phyloP scores from a whole-genome alignment of 2,329 filamentous ascomycete species.

The Allantophomopsis lycopodina region DNA sequence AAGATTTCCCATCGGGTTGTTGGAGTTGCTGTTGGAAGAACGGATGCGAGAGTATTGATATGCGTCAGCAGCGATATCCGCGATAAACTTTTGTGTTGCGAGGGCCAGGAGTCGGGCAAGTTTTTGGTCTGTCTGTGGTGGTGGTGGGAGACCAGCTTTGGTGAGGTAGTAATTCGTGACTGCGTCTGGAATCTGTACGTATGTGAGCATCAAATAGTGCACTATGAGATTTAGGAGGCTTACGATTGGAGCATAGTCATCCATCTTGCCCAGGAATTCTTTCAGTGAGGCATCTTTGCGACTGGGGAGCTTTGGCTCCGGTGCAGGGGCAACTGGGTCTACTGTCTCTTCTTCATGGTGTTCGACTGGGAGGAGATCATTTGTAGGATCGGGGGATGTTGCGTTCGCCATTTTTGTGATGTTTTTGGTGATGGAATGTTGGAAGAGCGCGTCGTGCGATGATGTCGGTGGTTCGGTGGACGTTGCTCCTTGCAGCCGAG shows the following conservation, averaged over 20 bases:
- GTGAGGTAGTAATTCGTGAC: conserved; percentile 98
- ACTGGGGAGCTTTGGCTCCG: conserved; percentile 53
- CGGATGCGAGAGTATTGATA: conserved; percentile 97
- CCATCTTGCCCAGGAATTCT: conserved; percentile 92
- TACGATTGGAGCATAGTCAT: conserved; percentile 95
- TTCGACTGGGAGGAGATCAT: conserved; percentile 14
- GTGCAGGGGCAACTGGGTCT: conserved; percentile 31
- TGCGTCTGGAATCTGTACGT: conserved; percentile 82
- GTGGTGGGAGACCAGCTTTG: conserved; percentile 83
- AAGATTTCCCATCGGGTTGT: conserved; percentile 82
- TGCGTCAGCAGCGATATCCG: conserved; percentile 90
- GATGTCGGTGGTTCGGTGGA: no score
- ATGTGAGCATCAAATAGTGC: background rate
- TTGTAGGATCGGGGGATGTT: conserved; percentile 17
- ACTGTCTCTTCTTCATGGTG: conserved; percentile 14
- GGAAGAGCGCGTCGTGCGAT: background rate
- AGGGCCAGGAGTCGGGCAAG: conserved; percentile 88
- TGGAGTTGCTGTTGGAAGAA: conserved; percentile 76
- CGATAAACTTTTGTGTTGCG: conserved; percentile 98
- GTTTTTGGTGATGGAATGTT: background rate
- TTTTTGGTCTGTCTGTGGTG: conserved; percentile 78
- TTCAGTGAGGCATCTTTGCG: conserved; percentile 87
- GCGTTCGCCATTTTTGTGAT: conserved; percentile 14
- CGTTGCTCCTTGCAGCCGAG: no score
- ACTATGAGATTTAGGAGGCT: conserved; percentile 19